Evolutionary conservation across 305 asterid species (phyloP).

Genomic region (Stenogyne calaminthoides): DNA sequence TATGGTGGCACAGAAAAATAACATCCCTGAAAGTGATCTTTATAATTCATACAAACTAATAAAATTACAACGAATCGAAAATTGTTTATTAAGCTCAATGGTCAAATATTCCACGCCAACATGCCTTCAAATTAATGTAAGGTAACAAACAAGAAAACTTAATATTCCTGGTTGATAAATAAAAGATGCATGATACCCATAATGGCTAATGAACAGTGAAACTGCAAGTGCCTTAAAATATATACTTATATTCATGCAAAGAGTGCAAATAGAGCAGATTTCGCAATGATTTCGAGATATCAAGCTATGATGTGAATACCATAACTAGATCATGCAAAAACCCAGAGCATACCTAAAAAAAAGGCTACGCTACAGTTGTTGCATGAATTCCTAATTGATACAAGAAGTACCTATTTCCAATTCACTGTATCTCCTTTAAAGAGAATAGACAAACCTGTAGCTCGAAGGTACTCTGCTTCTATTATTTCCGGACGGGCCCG

Average conservation of each 20-base stretch:
- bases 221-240: too few species aligned
- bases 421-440: constrained; percentile 6
- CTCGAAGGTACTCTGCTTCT: constrained; percentile 53
- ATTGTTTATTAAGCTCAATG: neutral
- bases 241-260: too few species aligned
- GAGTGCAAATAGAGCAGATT: neutral
- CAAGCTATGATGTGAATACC: neutral
- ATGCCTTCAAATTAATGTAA: too few species aligned
- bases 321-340: neutral
- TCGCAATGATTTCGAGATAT: neutral
- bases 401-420: neutral
- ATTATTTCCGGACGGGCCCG: constrained; percentile 49
- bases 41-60: neutral
- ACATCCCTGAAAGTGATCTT: constrained; percentile 3
- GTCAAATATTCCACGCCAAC: too few species aligned
- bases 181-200: too few species aligned
- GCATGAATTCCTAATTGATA: neutral
- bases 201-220: too few species aligned
- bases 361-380: neutral
- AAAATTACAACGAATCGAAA: neutral
- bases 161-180: too few species aligned
- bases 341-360: neutral
- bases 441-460: constrained; percentile 54
- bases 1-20: neutral
- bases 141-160: too few species aligned